Percentiles rank a stretch among this genome's conserved stretches.
Evolutionary conservation across 768 basidiomycete species (phyloP).

Genomic region (Lactarius vividus): DNA sequence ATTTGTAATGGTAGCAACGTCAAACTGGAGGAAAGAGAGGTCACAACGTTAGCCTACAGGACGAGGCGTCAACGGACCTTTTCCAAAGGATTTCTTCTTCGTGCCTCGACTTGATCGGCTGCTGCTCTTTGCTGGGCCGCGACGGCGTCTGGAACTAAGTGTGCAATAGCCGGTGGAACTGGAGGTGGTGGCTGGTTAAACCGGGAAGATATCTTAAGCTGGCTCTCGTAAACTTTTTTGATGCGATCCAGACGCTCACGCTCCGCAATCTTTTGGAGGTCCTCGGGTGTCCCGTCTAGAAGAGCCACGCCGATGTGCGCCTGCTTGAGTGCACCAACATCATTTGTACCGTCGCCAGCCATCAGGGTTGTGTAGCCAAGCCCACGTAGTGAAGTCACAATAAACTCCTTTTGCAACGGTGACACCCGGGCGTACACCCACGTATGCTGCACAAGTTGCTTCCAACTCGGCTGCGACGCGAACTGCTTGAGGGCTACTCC

Average conservation of each 20-base stretch:
- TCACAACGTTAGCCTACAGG: neutral
- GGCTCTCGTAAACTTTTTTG: constrained; percentile 97
- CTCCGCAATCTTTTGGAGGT: constrained; percentile 91
- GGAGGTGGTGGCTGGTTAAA: constrained; percentile 95
- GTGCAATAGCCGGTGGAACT: constrained; percentile 84
- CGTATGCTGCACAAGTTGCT: constrained; percentile 83
- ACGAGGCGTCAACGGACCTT: constrained; percentile 51
- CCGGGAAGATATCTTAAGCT: constrained; percentile 82
- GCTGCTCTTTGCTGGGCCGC: constrained; percentile 82
- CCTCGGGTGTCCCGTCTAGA: constrained; percentile 87
- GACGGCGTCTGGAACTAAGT: constrained; percentile 86
- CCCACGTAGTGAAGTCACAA: constrained; percentile 83
- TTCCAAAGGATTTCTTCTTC: constrained; percentile 86
- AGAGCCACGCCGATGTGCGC: constrained; percentile 96
- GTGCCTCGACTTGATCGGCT: constrained; percentile 58
- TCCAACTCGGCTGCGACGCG: constrained; percentile 67
- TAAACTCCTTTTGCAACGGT: constrained; percentile 92
- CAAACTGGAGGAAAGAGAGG: constrained; percentile 51
- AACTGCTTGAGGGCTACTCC: constrained; percentile 91
- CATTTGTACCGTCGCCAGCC: constrained; percentile 99
- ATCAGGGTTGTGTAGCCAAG: constrained; percentile 93
- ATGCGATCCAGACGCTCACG: constrained; percentile 84
- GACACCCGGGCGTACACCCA: constrained; percentile 99
- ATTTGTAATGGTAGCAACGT: constrained; percentile 73
- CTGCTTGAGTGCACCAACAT: constrained; percentile 97